Percentiles rank a stretch among this genome's conserved stretches.
These are phyloP conservation scores for Plasmodium inui DNA, from an alignment of 169 alveolate species.

Conservation along the genomic window DNA sequence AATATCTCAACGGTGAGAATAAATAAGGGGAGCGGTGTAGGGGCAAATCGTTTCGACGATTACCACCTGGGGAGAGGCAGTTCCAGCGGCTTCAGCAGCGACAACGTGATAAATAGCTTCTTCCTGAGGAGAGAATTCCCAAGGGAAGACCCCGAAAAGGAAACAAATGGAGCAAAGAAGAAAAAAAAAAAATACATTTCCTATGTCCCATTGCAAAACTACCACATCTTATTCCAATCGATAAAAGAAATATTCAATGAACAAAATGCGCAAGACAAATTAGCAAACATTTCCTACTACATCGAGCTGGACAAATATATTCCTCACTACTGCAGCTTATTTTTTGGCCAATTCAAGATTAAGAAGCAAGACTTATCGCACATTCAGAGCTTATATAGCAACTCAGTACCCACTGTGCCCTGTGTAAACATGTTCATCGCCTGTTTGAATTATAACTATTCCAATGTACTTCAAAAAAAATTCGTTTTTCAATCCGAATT, in stretches of 20 bases:
- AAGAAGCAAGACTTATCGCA: conserved; percentile 17
- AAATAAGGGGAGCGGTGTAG: neutral
- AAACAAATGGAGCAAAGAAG: neutral
- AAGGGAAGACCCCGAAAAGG: neutral
- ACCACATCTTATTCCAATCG: conserved; percentile 28
- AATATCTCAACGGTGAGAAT: conserved; percentile 23
- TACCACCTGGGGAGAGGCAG: neutral
- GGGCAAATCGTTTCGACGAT: neutral
- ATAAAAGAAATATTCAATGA: conserved; percentile 50
- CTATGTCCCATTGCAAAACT: conserved; percentile 47
- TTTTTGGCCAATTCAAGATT: conserved; percentile 47
- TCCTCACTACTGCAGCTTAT: conserved; percentile 36
- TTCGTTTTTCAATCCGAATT: conserved; percentile 29
- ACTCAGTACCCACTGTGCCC: conserved; percentile 11
- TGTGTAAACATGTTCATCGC: conserved; percentile 64
- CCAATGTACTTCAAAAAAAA: conserved; percentile 54
- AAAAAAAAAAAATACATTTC: conserved; percentile 68
- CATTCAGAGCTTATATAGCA: conserved; percentile 38
- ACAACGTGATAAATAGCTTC: conserved; percentile 29
- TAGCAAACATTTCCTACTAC: conserved; percentile 44
- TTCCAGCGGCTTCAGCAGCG: neutral
- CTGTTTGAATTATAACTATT: conserved; percentile 46
- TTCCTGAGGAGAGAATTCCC: conserved; percentile 19
- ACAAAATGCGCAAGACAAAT: conserved; percentile 2
- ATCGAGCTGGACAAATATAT: conserved; percentile 34